Percentiles rank a stretch among this genome's conserved stretches.
These are phyloP conservation scores for Syzygium oleosum DNA, from an alignment of 345 rosid genomes.

Conservation along the genomic window DNA sequence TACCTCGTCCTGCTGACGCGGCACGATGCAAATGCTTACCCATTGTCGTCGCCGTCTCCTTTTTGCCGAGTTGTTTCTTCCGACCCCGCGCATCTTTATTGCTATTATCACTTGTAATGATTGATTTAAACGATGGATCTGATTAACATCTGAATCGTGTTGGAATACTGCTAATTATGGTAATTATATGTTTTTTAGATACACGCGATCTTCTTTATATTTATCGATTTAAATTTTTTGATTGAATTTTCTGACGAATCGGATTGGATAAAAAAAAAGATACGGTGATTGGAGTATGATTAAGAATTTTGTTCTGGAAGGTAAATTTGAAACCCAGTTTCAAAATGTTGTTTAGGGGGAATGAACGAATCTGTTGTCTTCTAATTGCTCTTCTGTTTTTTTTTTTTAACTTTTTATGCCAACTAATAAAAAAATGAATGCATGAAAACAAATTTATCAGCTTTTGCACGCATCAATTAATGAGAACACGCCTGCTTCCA, in stretches of 20 bases:
- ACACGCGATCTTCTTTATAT: rapidly evolving
- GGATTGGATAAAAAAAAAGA: neutral
- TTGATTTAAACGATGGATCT: neutral
- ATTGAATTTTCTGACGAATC: rapidly evolving
- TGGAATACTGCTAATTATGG: neutral
- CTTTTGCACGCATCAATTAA: neutral
- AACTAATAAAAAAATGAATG: neutral
- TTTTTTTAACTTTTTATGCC: neutral
- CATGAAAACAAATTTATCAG: neutral
- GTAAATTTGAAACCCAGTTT: neutral
- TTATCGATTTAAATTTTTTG: rapidly evolving
- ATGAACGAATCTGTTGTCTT: neutral
- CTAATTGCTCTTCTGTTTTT: neutral
- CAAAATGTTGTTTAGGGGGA: neutral
- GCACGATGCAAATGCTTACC: neutral
- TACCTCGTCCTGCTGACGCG: no score
- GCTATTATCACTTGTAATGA: neutral
- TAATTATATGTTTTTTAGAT: neutral
- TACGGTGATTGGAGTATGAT: neutral
- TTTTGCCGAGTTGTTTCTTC: neutral
- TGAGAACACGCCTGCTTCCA: neutral
- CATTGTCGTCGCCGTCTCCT: neutral
- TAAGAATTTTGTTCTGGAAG: neutral
- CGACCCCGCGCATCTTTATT: neutral
- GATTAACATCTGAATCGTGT: neutral